Evolutionary conservation across 306 rosid species (phyloP), one percentile per base, ranked within the genome.

Genomic region (Glycyrrhiza uralensis): DNA sequence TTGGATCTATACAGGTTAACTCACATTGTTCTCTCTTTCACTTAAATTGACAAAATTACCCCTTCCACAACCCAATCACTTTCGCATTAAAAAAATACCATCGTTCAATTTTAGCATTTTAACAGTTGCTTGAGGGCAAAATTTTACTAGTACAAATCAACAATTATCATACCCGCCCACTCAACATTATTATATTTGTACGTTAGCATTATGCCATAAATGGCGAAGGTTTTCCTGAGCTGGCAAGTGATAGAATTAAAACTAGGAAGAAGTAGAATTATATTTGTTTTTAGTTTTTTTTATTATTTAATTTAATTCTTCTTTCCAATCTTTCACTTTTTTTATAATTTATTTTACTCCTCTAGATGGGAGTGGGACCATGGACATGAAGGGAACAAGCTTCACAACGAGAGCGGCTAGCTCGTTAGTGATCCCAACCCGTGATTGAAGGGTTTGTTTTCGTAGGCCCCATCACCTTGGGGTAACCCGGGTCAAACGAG

Each of bases 401-500:
- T 47, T 69, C 58, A 23, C 45, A 14, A 13, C 2, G 1, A 67
- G 19, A 23, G 29, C 26, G 41, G 19, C 36, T 32, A 66, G 30
- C 35, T 23, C 26, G 7, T 22, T 2, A 23, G 73, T 71, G 84
- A 76, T 49, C 71, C 87, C 88, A 47, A 75, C 69, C 86, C 88
- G 92, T 80, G 89, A 93, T 84, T 86, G 80, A 76, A 69, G 96
- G 83, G 28, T 24, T 76, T 47, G 9, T 72, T 29, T 71, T n/a
- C 29, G 26, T 68, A 85, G 87, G 28, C 78, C 81, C 80, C 18
- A 49, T 61, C 50, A 11, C 79, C 26, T 54, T 20, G 67, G 78
- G 64, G 24, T 56, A 63, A 58, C 39, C 66, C 75, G 15, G 67
- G 78, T 82, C 78, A 70, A 66, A 54, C 35, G 7, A 71, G 7